These are phyloP conservation scores for Leccinum aurantiacum DNA, from an alignment of 768 basidiomycete genomes.

Conservation along the genomic window DNA sequence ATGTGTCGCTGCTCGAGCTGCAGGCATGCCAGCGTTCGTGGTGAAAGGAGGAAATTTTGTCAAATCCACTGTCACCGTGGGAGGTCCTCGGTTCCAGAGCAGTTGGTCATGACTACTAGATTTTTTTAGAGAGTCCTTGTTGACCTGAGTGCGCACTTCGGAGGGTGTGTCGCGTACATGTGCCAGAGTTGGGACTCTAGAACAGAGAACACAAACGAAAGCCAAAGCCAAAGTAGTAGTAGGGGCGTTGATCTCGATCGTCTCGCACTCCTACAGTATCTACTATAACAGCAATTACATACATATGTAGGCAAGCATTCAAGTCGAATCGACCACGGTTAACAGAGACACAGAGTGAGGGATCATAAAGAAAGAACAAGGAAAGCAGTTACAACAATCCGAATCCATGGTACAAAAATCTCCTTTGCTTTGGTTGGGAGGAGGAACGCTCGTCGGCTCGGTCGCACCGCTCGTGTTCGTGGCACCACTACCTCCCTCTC, in stretches of 20 bases:
- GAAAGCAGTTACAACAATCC: neutral
- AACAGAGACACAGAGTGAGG: neutral
- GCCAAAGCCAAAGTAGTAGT: neutral
- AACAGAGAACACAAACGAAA: neutral
- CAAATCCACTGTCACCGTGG: no score
- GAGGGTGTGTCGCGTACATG: no score
- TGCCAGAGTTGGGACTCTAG: no score
- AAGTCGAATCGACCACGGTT: neutral
- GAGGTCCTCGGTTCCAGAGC: no score
- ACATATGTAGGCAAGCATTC: neutral
- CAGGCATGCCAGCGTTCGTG: no score
- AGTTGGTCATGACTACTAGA: no score
- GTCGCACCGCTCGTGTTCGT: constrained; percentile 22
- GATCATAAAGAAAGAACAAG: neutral
- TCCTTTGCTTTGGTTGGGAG: constrained; percentile 77
- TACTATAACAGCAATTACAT: neutral
- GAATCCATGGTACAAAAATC: neutral
- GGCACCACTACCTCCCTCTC: constrained; percentile 20
- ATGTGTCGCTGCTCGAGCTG: no score
- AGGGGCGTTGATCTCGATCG: neutral
- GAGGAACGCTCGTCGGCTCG: constrained; percentile 28
- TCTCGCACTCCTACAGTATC: neutral
- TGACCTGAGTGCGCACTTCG: no score
- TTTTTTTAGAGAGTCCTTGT: no score
- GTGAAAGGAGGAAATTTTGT: no score